Percentiles rank a stretch among this genome's conserved stretches.
phyloP scores from a whole-genome alignment of 768 basidiomycete species.

The Leccinum ochraceum region DNA sequence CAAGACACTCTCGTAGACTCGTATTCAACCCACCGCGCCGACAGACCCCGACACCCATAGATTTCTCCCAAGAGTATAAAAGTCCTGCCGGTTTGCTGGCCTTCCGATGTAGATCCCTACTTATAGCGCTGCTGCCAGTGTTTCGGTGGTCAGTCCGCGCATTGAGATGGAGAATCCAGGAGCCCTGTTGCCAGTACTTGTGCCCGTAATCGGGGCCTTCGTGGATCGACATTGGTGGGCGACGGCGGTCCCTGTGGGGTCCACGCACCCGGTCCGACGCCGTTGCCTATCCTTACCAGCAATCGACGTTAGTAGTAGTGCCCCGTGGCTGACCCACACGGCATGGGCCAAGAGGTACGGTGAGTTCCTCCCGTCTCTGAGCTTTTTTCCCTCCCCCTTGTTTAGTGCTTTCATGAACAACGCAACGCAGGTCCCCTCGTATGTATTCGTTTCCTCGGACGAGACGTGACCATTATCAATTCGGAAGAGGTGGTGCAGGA shows the following conservation, averaged over 20 bases:
- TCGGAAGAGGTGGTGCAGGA: slow-evolving; percentile 12
- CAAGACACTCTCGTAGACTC: too few relatives aligned
- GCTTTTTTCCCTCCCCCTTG: background rate
- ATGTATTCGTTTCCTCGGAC: slow-evolving; percentile 1
- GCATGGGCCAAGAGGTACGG: slow-evolving; percentile 16
- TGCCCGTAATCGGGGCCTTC: background rate
- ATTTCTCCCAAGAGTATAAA: background rate
- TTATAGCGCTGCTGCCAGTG: background rate
- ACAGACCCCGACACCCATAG: too few relatives aligned
- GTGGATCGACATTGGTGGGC: background rate
- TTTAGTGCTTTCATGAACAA: background rate
- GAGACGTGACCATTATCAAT: slow-evolving; percentile 12
- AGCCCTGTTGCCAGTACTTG: background rate
- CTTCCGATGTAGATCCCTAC: background rate
- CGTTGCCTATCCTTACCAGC: slow-evolving; percentile 16
- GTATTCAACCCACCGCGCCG: too few relatives aligned
- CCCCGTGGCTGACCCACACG: slow-evolving; percentile 16
- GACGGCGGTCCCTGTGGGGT: background rate
- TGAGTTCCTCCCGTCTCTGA: background rate
- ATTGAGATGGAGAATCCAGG: background rate
- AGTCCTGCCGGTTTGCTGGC: background rate
- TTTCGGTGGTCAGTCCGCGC: background rate
- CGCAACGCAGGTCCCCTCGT: background rate
- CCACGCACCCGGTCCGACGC: slow-evolving; percentile 13
- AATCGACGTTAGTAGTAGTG: slow-evolving; percentile 8